phyloP scores from a whole-genome alignment of 148 eudicot genomes.

The Rheum nobile region DNA sequence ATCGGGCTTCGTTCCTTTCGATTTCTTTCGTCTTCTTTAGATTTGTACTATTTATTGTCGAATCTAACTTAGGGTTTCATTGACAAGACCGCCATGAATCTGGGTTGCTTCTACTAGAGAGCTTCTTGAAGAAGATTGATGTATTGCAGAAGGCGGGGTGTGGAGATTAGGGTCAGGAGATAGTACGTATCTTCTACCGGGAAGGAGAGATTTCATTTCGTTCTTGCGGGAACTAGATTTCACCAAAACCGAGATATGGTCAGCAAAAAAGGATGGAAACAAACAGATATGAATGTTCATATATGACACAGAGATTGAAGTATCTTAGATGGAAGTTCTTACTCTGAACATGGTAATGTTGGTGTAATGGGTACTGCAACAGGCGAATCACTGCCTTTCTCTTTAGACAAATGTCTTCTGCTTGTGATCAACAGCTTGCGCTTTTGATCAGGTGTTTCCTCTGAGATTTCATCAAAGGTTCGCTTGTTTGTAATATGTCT shows the following conservation, averaged over 20 bases:
- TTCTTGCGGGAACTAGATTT: background rate
- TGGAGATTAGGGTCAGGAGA: slow-evolving; percentile 39
- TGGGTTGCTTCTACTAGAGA: background rate
- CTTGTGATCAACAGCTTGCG: slow-evolving; percentile 11
- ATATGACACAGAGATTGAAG: background rate
- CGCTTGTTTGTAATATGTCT: slow-evolving; percentile 10
- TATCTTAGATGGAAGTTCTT: slow-evolving; percentile 12
- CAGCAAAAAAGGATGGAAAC: background rate
- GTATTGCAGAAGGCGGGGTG: slow-evolving; percentile 16
- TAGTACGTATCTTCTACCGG: slow-evolving; percentile 25
- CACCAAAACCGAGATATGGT: background rate
- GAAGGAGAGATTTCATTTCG: slow-evolving; percentile 13
- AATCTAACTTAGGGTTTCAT: no score
- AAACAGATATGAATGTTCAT: background rate
- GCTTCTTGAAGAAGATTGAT: slow-evolving; percentile 18
- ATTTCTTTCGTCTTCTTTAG: no score
- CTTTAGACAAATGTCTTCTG: slow-evolving; percentile 10
- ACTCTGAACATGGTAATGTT: slow-evolving; percentile 38
- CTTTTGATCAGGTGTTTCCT: slow-evolving; percentile 18
- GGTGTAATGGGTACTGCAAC: slow-evolving; percentile 45
- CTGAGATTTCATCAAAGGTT: slow-evolving; percentile 20
- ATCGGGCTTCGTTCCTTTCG: no score
- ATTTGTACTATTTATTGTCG: no score
- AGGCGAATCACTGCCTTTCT: slow-evolving; percentile 22
- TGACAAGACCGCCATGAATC: slow-evolving; percentile 10